Conservation (phyloP, 228 moss, liverwort and hornwort genomes). For the Sphagnum magellanicum region DNA sequence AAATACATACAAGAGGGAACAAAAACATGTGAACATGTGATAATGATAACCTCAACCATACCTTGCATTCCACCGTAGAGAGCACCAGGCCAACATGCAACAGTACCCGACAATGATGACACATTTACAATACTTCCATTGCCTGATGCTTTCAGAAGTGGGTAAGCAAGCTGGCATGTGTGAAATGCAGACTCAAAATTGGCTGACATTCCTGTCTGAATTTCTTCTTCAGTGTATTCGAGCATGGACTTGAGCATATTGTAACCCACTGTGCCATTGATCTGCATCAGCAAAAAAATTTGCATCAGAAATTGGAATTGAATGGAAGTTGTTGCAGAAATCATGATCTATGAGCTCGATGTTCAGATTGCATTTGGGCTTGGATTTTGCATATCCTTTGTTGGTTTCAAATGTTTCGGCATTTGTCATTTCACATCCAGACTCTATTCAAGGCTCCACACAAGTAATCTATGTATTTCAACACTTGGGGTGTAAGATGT, state of each 20-base stretch:
- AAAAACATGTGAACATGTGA: background rate
- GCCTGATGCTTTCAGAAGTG: slow-evolving; percentile 63
- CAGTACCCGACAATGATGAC: slow-evolving; percentile 77
- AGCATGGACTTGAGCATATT: slow-evolving; percentile 64
- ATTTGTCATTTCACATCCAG: too few relatives aligned
- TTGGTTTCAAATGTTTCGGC: too few relatives aligned
- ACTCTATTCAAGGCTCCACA: too few relatives aligned
- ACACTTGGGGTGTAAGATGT: too few relatives aligned
- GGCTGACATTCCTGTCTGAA: slow-evolving; percentile 36
- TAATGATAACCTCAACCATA: slow-evolving; percentile 2
- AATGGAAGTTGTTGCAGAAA: too few relatives aligned
- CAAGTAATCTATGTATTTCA: too few relatives aligned
- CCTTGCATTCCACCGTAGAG: slow-evolving; percentile 74
- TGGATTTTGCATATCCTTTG: too few relatives aligned
- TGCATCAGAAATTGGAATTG: too few relatives aligned
- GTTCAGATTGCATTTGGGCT: too few relatives aligned
- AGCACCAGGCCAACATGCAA: slow-evolving; percentile 37
- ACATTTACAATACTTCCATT: slow-evolving; percentile 47
- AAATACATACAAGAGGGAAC: background rate
- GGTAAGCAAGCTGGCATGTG: slow-evolving; percentile 59
- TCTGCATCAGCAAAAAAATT: slow-evolving; percentile 17
- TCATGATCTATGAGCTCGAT: too few relatives aligned
- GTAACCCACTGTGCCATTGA: slow-evolving; percentile 76
- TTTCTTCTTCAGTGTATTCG: slow-evolving; percentile 53
- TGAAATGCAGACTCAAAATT: slow-evolving; percentile 77